Percentiles rank a stretch among this genome's conserved stretches.
Conservation (phyloP, 1,284 basidiomycete species). For the Neonothopanus nambi region DNA sequence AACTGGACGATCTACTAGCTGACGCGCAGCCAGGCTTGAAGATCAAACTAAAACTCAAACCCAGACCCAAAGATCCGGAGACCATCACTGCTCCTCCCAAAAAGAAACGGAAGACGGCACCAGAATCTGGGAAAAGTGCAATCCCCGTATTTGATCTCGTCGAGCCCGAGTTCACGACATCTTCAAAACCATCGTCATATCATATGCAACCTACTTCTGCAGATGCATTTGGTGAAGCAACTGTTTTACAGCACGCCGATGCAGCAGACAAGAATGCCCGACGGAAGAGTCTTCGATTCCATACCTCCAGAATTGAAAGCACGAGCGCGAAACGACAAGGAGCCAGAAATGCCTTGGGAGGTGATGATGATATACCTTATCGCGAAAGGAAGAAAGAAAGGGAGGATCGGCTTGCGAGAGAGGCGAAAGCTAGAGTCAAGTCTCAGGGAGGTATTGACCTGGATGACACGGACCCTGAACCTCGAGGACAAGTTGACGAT, state of each 20-base stretch:
- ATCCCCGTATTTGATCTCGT: slow-evolving; percentile 66
- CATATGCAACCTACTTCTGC: slow-evolving; percentile 29
- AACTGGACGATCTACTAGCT: slow-evolving; percentile 55
- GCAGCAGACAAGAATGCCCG: slow-evolving; percentile 80
- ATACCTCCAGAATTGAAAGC: slow-evolving; percentile 81
- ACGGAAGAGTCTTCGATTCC: slow-evolving; percentile 82
- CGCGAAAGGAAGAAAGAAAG: slow-evolving; percentile 64
- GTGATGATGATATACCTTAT: slow-evolving; percentile 91
- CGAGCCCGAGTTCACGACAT: slow-evolving; percentile 61
- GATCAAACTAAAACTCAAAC: slow-evolving; percentile 5
- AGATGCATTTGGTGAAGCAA: slow-evolving; percentile 78
- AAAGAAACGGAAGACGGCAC: slow-evolving; percentile 42
- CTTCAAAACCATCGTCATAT: slow-evolving; percentile 36
- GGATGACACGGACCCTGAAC: slow-evolving; percentile 56
- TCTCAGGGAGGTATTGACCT: slow-evolving; percentile 67
- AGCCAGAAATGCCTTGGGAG: slow-evolving; percentile 65
- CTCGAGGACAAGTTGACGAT: slow-evolving; percentile 41
- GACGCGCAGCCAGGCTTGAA: slow-evolving; percentile 42
- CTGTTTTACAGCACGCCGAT: slow-evolving; percentile 69
- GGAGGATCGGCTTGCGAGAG: slow-evolving; percentile 51
- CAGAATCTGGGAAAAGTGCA: slow-evolving; percentile 18
- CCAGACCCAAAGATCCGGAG: not conserved
- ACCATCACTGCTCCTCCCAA: slow-evolving; percentile 27
- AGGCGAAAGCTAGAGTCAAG: slow-evolving; percentile 44
- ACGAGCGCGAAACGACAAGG: slow-evolving; percentile 69